Base-by-base conservation (phyloP, 1,139 yeast species). In the Suhomyces panamericanus region DNA sequence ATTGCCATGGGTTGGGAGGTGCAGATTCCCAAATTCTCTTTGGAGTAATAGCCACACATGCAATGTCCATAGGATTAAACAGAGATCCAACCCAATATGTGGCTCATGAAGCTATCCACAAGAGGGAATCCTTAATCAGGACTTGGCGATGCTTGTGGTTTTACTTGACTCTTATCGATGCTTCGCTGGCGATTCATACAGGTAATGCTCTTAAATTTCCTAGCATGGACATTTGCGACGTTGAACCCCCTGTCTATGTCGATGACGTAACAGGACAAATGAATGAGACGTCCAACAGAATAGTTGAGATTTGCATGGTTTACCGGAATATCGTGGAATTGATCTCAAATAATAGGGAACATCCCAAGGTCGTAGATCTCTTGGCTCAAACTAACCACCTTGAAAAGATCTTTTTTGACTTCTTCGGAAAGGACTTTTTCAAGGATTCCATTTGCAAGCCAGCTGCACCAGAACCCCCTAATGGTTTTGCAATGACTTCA, bases 371-470 rank as follows among this genome's bases (percentile, higher is more conserved):
- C 14, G 57, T 69, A 12, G 77, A 70, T 35, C 55, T 74, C 3
- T 58, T 74, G 31, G 49, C 51, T 11, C 75, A 73, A 49, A 67
- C 78, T 1, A 72, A 69, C 44, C 59, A 61, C 32, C 56, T 74
- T 42, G 79, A 74, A 51, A 64, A 58, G 46, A 47, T 66, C 3
- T 73, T 73, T 44, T 59, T 66, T 39, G 62, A 70, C 5, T 59
- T 63, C 39, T 74, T 73, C 52, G 78, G 78, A 3, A 69, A 69
- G 42, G 77, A 74, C 50, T 74, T 72, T 50, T 74, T 74, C 55
- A 64, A 66, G 42, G 75, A 69, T 40, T 62, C 57, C 32, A 65
- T 74, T 35, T 70, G 77, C 52, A 64, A 62, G 32, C 73, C 75
- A 4, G 66, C 64, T 1, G 43, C 47, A 4, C 50, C 52, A 7